Evolutionary conservation across 2,329 filamentous ascomycete species (phyloP), one percentile per base, ranked within the genome.

Genomic region (Venturia aucupariae): DNA sequence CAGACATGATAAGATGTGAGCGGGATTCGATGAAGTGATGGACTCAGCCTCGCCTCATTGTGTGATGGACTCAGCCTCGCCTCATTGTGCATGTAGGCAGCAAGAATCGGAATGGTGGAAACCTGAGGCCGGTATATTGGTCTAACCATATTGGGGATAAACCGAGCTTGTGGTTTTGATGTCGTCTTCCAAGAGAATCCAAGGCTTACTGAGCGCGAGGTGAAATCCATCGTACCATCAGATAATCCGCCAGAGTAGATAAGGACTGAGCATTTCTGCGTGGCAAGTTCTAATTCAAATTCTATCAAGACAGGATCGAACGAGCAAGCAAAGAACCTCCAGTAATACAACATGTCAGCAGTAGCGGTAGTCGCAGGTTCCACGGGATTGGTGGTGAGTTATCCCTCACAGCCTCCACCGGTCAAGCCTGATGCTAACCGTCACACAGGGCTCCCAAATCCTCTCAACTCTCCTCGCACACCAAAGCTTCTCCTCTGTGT

Each of bases 371-470:
- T 89, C 66, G 81, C 85, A 69, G 88, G 88, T 67, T 83, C 81
- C 69, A 90, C 87, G 64, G 86, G 87, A 72, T 82, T 88, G 44
- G 81, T 80, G 42, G 79, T 80, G 71, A 63, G 77, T 51, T 38
- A 35, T 60, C 30, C 54, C 39, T 64, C 63, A 32, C 54, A 10
- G 32, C 51, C 63, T 46, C 61, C 54, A 66, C 61, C 61, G 30
- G 66, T 32, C 60, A 22, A 24, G 22, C 22, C 48, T 24, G 38
- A 48, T 27, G 46, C 62, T 32, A 38, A 57, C 82, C 69, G 64
- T 60, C 46, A 41, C 39, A 66, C 67, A 86, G 84, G 92, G 93
- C 72, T 85, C 84, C 62, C 80, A 90, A 72, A 92, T 96, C 74
- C 86, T 96, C 71, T 75, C 75, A 63, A 79, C 77, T 57, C 78